phyloP scores from a whole-genome alignment of 495 filamentous ascomycete species.

The Eremomyces bilateralis region DNA sequence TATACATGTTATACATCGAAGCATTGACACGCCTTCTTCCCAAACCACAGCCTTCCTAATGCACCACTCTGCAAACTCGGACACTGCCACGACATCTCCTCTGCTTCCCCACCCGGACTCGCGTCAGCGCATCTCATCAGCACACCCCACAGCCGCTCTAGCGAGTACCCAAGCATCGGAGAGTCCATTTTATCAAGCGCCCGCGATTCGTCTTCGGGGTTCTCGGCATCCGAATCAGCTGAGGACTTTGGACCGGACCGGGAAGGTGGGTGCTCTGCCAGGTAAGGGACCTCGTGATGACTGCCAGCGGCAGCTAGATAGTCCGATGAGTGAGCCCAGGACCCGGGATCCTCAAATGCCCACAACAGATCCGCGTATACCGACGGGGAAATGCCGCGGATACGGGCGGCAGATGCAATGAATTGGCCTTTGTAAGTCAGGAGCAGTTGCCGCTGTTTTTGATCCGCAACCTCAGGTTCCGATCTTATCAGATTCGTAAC shows the following conservation, averaged over 20 bases:
- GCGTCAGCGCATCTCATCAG: constrained; percentile 20
- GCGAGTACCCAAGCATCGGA: constrained; percentile 22
- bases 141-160: constrained; percentile 24
- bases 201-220: too few relatives aligned
- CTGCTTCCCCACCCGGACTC: too few relatives aligned
- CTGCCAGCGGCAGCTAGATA: constrained; percentile 10
- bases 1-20: constrained; percentile 13
- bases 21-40: constrained; percentile 22
- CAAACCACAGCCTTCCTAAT: constrained; percentile 11
- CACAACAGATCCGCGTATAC: constrained; percentile 16
- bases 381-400: constrained; percentile 15
- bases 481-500: too few relatives aligned
- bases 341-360: constrained; percentile 16
- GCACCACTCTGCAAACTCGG: constrained; percentile 18
- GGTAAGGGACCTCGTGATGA: too few relatives aligned
- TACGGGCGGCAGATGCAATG: constrained; percentile 21
- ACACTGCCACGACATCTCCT: constrained; percentile 17
- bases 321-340: constrained; percentile 14
- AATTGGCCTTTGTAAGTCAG: constrained; percentile 25
- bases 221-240: too few relatives aligned
- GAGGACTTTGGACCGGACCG: too few relatives aligned
- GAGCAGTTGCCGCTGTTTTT: too few relatives aligned
- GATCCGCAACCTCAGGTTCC: too few relatives aligned
- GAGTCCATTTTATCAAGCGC: constrained; percentile 17
- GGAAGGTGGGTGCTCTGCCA: too few relatives aligned